Percentiles rank a stretch among this genome's conserved stretches.
Evolutionary conservation across 805 yeast species (phyloP).

Genomic region (Saccharomyces cerevisiae): DNA sequence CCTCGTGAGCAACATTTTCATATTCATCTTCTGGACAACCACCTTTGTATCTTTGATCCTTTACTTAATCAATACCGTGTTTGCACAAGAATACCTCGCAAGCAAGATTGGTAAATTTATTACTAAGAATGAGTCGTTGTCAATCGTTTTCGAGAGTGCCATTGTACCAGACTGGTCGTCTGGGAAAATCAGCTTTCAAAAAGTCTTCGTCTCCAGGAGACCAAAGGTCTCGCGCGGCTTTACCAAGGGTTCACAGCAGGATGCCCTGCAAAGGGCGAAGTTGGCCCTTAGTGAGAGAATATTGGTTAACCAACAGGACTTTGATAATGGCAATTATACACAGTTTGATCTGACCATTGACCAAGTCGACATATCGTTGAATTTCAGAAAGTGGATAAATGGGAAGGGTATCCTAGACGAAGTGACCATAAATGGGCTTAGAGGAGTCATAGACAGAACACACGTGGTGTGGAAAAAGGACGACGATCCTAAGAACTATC

Average conservation of each 20-base stretch:
- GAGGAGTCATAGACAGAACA: constrained; percentile 90
- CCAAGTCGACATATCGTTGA: constrained; percentile 69
- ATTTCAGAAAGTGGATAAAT: constrained; percentile 79
- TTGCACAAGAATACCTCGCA: constrained; percentile 70
- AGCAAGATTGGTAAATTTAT: constrained; percentile 70
- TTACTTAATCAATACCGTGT: constrained; percentile 53
- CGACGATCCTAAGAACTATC: constrained; percentile 77
- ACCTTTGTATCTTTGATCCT: constrained; percentile 79
- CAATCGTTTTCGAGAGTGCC: constrained; percentile 86
- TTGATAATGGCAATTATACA: constrained; percentile 90
- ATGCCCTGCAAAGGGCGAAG: constrained; percentile 53
- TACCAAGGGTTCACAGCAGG: constrained; percentile 64
- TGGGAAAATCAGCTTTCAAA: constrained; percentile 74
- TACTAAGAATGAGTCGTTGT: constrained; percentile 72
- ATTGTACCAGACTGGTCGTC: constrained; percentile 91
- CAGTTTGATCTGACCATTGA: constrained; percentile 91
- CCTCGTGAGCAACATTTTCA: constrained; percentile 73
- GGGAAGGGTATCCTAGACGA: constrained; percentile 83
- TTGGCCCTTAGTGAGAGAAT: constrained; percentile 27
- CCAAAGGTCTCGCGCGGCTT: constrained; percentile 50
- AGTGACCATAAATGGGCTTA: constrained; percentile 69
- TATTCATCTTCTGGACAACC: constrained; percentile 82
- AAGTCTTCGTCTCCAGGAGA: constrained; percentile 77
- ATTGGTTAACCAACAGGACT: constrained; percentile 32
- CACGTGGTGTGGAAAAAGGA: constrained; percentile 76